Evolutionary conservation across 139 green algal genomes (phyloP).

Genomic region (Coelastrella sp.): DNA sequence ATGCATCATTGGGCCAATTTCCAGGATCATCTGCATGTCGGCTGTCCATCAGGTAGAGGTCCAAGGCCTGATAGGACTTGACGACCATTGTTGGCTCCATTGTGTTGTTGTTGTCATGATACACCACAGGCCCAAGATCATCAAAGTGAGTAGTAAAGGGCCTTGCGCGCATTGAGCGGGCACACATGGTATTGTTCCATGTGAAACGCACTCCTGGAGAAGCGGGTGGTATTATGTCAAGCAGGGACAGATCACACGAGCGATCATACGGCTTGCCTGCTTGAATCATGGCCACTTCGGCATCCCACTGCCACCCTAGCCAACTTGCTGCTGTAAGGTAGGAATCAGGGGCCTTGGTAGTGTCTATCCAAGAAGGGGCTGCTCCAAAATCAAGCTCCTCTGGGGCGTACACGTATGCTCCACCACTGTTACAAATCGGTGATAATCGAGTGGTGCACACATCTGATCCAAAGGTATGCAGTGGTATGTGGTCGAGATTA

Average conservation of each 20-base stretch:
- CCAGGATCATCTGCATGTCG: neutral
- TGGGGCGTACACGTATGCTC: neutral
- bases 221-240: neutral
- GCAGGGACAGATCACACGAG: constrained; percentile 2
- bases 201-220: neutral
- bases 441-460: too few species aligned
- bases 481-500: too few species aligned
- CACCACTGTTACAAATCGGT: too few species aligned
- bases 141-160: neutral
- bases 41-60: neutral
- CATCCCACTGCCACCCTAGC: constrained; percentile 6
- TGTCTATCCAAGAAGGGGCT: neutral
- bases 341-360: neutral
- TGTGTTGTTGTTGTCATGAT: neutral
- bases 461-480: too few species aligned
- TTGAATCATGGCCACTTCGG: neutral
- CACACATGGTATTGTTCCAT: neutral
- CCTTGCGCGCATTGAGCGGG: neutral
- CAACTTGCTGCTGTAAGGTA: neutral
- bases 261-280: too few species aligned
- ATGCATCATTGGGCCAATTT: neutral
- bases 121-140: neutral
- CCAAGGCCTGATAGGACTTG: neutral
- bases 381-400: neutral
- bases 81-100: too few species aligned